These are phyloP conservation scores for Ustilago hordei DNA, from an alignment of 1,284 basidiomycete species.

Conservation along the genomic window DNA sequence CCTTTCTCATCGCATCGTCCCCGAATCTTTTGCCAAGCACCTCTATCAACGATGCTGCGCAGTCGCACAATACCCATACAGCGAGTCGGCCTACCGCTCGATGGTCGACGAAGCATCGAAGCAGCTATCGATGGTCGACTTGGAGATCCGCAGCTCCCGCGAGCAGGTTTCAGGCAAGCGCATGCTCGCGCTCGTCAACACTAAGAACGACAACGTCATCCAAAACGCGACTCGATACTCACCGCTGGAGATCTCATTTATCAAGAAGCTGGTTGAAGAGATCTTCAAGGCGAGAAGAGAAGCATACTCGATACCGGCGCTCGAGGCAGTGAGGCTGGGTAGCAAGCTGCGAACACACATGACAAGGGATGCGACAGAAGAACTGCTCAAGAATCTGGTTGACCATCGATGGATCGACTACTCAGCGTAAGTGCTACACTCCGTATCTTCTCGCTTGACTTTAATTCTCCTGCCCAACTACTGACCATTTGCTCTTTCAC, in stretches of 20 bases:
- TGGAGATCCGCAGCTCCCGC: conserved; percentile 55
- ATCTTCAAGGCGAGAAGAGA: conserved; percentile 83
- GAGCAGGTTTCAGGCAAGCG: conserved; percentile 42
- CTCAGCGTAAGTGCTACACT: conserved; percentile 71
- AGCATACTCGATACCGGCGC: conserved; percentile 79
- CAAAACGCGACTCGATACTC: conserved; percentile 61
- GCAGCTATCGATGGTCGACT: conserved; percentile 39
- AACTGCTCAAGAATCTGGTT: conserved; percentile 81
- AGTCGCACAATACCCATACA: conserved; percentile 18
- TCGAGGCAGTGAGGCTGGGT: conserved; percentile 73
- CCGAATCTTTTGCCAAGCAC: conserved; percentile 37
- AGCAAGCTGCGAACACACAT: conserved; percentile 78
- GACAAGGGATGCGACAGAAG: conserved; percentile 80
- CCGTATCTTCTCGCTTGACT: neutral
- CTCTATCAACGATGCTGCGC: conserved; percentile 44
- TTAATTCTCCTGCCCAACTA: neutral
- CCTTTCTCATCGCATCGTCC: conserved; percentile 51
- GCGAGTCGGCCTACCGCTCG: conserved; percentile 18
- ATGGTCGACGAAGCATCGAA: conserved; percentile 33
- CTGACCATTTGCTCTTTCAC: neutral
- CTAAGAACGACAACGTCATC: conserved; percentile 57
- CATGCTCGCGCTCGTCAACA: conserved; percentile 58
- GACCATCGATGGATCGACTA: conserved; percentile 82
- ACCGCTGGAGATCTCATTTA: conserved; percentile 51
- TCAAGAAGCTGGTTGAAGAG: conserved; percentile 75